A percentile compares a stretch with the other conserved stretches of the same genome.
Evolutionary conservation across 1,284 basidiomycete genomes (phyloP).

Genomic region (Porodaedalea pini): DNA sequence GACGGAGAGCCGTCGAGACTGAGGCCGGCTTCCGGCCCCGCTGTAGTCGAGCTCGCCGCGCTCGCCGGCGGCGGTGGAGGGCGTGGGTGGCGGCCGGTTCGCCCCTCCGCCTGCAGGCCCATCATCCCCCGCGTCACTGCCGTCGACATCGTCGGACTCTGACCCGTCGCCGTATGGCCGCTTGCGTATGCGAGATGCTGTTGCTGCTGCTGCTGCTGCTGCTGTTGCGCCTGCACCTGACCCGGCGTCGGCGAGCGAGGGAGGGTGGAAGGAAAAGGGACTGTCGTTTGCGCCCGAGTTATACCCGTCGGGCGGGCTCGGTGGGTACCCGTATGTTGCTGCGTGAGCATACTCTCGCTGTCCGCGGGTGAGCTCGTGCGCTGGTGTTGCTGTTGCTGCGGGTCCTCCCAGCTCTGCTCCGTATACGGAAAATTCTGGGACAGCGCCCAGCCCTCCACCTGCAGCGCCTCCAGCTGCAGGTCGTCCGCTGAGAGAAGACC

Average conservation of each 20-base stretch:
- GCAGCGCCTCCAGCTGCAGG: constrained; percentile 21
- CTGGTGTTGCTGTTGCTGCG: constrained; percentile 14
- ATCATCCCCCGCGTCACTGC: constrained; percentile 27
- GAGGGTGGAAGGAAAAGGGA: constrained; percentile 80
- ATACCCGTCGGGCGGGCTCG: constrained; percentile 24
- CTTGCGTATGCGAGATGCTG: constrained; percentile 28
- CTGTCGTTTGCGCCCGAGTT: constrained; percentile 38
- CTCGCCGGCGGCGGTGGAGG: constrained; percentile 30
- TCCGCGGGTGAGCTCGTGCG: constrained; percentile 8
- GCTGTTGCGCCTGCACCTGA: constrained; percentile 16
- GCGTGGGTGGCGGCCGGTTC: constrained; percentile 22
- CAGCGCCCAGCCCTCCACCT: constrained; percentile 40
- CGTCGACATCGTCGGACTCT: constrained; percentile 42
- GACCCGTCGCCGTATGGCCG: constrained; percentile 31
- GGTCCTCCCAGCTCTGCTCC: constrained; percentile 24
- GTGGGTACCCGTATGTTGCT: constrained; percentile 26
- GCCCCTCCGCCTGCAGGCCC: constrained; percentile 25
- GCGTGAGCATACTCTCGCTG: constrained; percentile 19
- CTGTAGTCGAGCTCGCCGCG: constrained; percentile 22
- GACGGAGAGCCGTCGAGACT: constrained; percentile 73
- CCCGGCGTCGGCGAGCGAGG: constrained; percentile 43
- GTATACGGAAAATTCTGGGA: constrained; percentile 41
- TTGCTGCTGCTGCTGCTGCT: too few species aligned
- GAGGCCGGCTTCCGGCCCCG: constrained; percentile 64
- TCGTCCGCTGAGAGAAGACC: constrained; percentile 38